Evolutionary conservation across 305 asterid genomes (phyloP).

Genomic region (Fraxinus sp.): DNA sequence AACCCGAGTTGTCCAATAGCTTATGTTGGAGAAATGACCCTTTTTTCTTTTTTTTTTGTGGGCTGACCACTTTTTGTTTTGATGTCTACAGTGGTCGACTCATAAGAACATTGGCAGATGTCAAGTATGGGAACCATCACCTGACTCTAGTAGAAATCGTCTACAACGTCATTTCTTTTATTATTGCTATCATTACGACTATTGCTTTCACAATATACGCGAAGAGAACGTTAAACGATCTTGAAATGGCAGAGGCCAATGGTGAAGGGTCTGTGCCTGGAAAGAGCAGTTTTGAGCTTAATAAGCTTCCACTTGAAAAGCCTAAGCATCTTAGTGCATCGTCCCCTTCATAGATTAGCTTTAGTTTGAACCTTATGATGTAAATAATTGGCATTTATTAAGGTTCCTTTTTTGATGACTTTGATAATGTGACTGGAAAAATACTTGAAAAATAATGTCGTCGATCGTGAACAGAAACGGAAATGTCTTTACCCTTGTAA

Average conservation of each 20-base stretch:
- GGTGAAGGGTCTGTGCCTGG: conserved; percentile 22
- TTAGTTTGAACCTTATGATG: conserved; percentile 20
- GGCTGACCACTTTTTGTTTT: neutral
- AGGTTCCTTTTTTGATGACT: neutral
- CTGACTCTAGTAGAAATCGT: conserved; percentile 56
- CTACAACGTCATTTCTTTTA: conserved; percentile 58
- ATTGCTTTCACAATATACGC: conserved; percentile 60
- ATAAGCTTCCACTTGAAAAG: conserved; percentile 37
- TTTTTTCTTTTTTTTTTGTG: neutral
- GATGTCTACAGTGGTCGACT: conserved; percentile 57
- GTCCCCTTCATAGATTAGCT: conserved; percentile 19
- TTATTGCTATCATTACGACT: conserved; percentile 45
- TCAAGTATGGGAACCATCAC: conserved; percentile 55
- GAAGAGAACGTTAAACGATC: conserved; percentile 53
- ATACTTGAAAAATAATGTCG: neutral
- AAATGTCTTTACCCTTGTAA: neutral
- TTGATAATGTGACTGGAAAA: neutral
- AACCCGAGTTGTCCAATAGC: neutral
- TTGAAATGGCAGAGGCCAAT: conserved; percentile 25
- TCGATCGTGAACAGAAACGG: neutral
- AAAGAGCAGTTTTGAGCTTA: conserved; percentile 32
- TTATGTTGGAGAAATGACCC: neutral
- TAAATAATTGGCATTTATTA: conserved; percentile 29
- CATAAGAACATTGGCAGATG: conserved; percentile 69
- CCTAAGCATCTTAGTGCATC: conserved; percentile 33